Base-by-base conservation (phyloP, 129 eudicot genomes). In the Tanacetum coccineum region DNA sequence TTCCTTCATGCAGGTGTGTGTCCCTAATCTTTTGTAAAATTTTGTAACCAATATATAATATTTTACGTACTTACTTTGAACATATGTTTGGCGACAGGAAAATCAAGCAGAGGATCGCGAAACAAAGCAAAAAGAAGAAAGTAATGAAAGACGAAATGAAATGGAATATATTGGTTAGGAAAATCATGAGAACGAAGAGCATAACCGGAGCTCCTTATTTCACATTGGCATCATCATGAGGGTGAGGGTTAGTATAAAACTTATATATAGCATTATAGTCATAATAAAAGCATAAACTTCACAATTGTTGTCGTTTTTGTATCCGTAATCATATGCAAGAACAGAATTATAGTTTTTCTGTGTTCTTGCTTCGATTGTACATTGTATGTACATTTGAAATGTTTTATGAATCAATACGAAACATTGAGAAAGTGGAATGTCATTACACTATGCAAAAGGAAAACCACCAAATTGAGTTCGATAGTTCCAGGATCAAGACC, bases 1-100 rank as follows among this genome's bases (percentile, higher is more conserved):
- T 93, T 76, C 99, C 99, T 40, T 87, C 84, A 65, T 93, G 99
- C 72, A 78, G 89, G 99, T 93, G 75, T 39, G 88, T 60, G n/a
- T 22, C 22, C 11, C 26, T 56, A 25, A 39, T 9, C 17, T 32
- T 36, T 6, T 36, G 7, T 6, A 36, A 36, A 9, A 36, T 6
- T 36, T 36, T 36, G 40, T 36, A 36, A 36, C 9, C 40, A 5
- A 6, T 36, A 25, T 28, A 30, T 28, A 67, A 51, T 12, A 19
- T 17, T 53, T 15, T 61, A n/a, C n/a, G n/a, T n/a, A 66, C 18
- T 65, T 65, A 74, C 44, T 13, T 46, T 9, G 14, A 28, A 6
- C 12, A 44, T 59, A 7, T 49, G 63, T 68, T 60, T 36, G 13
- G 25, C 50, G 48, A 18, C 83, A 92, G 96, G 83, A 84, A 73